Evolutionary conservation across 768 basidiomycete species (phyloP).

Genomic region (Amanita inopinata): DNA sequence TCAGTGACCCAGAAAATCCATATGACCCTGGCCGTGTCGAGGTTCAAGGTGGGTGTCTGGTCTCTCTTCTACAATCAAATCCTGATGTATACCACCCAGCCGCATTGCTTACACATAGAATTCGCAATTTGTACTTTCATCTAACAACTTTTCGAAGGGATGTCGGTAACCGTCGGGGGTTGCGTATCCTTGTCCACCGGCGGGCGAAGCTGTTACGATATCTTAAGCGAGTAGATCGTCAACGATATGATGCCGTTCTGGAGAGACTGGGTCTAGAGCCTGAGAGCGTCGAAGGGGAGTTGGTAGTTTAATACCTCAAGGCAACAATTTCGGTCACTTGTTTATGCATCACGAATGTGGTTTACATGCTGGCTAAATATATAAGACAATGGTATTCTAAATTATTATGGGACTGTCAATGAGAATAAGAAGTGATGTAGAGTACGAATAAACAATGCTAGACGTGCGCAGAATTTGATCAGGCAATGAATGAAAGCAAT

Average conservation of each 20-base stretch:
- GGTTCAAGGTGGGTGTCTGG: slow-evolving; percentile 70
- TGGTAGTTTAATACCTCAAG: slow-evolving; percentile 58
- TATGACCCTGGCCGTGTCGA: slow-evolving; percentile 78
- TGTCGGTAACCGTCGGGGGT: slow-evolving; percentile 62
- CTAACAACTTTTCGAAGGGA: slow-evolving; percentile 62
- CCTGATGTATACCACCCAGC: slow-evolving; percentile 33
- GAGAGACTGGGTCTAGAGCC: slow-evolving; percentile 69
- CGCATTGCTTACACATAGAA: slow-evolving; percentile 78
- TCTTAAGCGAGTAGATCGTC: slow-evolving; percentile 50
- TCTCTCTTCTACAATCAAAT: not conserved
- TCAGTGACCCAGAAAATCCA: slow-evolving; percentile 59
- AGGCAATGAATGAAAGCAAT: too few species aligned
- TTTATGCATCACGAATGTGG: too few species aligned
- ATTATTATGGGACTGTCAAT: not conserved
- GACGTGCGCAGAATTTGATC: too few species aligned
- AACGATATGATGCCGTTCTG: slow-evolving; percentile 68
- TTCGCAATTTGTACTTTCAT: slow-evolving; percentile 76
- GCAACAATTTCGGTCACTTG: too few species aligned
- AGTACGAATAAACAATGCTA: too few species aligned
- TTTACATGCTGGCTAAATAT: too few species aligned
- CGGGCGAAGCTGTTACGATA: slow-evolving; percentile 79
- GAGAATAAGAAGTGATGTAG: too few species aligned
- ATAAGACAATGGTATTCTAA: not conserved
- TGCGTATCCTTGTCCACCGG: slow-evolving; percentile 72
- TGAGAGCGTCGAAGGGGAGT: slow-evolving; percentile 80